These are phyloP conservation scores for Arthrobotrys pseudoclavata DNA, from an alignment of 2,329 filamentous ascomycete species.

Conservation along the genomic window DNA sequence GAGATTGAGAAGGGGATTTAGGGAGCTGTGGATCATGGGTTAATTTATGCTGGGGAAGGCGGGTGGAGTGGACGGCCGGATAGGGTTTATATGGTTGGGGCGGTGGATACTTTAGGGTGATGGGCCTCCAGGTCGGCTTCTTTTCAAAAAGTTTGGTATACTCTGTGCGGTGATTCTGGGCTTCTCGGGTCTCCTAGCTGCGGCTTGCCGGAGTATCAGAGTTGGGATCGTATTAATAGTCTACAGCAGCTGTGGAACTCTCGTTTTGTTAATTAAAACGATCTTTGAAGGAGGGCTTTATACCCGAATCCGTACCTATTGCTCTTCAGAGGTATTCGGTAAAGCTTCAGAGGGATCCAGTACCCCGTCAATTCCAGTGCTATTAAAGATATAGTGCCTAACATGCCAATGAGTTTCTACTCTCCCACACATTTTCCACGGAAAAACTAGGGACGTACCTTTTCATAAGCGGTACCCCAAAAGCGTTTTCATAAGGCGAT, in stretches of 20 bases:
- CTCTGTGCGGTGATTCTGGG: background rate
- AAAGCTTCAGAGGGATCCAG: background rate
- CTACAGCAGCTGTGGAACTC: no score
- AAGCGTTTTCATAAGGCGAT: slow-evolving; percentile 18
- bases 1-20: slow-evolving; percentile 81
- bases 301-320: background rate
- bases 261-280: background rate
- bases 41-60: slow-evolving; percentile 74
- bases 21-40: slow-evolving; percentile 89
- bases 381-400: background rate
- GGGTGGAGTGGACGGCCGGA: slow-evolving; percentile 80
- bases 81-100: slow-evolving; percentile 91
- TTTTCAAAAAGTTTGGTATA: background rate
- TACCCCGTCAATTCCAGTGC: background rate
- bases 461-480: slow-evolving; percentile 13
- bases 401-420: background rate
- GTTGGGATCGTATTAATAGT: background rate
- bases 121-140: background rate
- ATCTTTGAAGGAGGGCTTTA: background rate
- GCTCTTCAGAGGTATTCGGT: background rate
- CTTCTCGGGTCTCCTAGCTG: background rate
- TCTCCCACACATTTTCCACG: background rate
- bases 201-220: background rate
- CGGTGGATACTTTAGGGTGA: slow-evolving; percentile 67
- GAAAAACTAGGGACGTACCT: background rate